Evolutionary conservation across 1,284 basidiomycete species (phyloP), one percentile per base, ranked within the genome.

Genomic region (Gymnopus androsaceus): DNA sequence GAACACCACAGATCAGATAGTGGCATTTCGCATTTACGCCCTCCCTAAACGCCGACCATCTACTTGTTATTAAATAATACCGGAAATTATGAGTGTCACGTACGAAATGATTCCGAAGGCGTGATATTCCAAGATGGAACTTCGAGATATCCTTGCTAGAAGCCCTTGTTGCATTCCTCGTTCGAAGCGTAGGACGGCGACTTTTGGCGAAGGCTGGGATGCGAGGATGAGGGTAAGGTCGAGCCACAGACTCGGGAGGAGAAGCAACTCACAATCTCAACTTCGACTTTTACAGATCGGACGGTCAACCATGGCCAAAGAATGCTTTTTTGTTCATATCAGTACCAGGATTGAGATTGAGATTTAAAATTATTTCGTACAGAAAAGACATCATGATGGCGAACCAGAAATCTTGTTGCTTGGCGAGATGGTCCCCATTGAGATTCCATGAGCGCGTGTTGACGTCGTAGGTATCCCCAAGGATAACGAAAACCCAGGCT

Each of bases 351-450:
- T 27, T 14, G 34, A 36, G 41, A n/a, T 21, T 31, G 30, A 25
- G 11, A 19, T 8, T 31, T 27, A 36, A 15, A 25, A 19, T n/a
- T 21, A 9, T 9, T 27, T 73, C 84, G 69, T 59, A 88, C 89
- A 90, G 84, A 23, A 82, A 66, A 3, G 87, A 85, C 85, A 92
- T 90, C 51, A 81, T 80, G 59, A 88, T 70, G 9, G 78, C 79
- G 67, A 84, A 90, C 87, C 88, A 91, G 69, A 92, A 89, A 56
- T 90, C 82, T 67, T 91, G 88, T 59, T 90, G 85, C 30, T 74
- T 76, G 42, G 87, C 65, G 55, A 90, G 73, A 55, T 81, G 78
- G 36, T 71, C 65, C 45, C 82, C 82, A 57, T 75, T 77, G 15
- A 79, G 75, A 59, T 83, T 79, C 84, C 86, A 90, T 15, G 75